Evolutionary conservation across 1,284 basidiomycete genomes (phyloP).

Genomic region (Ustilago nuda): DNA sequence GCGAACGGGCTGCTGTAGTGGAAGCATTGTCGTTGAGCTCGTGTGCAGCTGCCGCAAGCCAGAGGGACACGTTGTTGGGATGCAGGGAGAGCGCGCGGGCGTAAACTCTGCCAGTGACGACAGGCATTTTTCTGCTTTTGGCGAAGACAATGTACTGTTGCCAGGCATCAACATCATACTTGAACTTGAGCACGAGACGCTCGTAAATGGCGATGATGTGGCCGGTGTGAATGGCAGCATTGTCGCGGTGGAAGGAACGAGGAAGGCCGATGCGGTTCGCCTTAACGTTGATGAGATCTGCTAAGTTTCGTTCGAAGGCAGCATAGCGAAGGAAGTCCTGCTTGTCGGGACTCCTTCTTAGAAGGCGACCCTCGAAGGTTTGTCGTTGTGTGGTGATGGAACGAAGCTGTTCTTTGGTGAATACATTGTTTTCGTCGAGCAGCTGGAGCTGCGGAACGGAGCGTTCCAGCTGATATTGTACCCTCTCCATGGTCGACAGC

Average conservation of each 20-base stretch:
- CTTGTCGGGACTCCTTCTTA: constrained; percentile 85
- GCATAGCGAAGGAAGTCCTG: constrained; percentile 90
- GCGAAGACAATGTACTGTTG: constrained; percentile 87
- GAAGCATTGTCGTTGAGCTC: constrained; percentile 83
- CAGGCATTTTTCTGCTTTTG: constrained; percentile 81
- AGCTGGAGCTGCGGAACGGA: constrained; percentile 97
- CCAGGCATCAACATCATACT: constrained; percentile 87
- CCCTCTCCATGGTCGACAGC: constrained; percentile 82
- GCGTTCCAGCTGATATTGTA: constrained; percentile 94
- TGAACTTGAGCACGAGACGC: constrained; percentile 87
- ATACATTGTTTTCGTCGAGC: constrained; percentile 85
- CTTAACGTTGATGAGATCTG: constrained; percentile 50
- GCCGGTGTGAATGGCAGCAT: constrained; percentile 70
- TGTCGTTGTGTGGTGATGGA: constrained; percentile 88
- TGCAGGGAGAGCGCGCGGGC: constrained; percentile 85
- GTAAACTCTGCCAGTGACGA: constrained; percentile 76
- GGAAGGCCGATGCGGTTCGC: constrained; percentile 47
- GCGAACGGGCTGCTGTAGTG: constrained; percentile 79
- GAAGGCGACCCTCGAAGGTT: constrained; percentile 82
- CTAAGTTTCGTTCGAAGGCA: constrained; percentile 82
- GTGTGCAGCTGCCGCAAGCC: constrained; percentile 86
- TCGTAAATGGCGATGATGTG: constrained; percentile 90
- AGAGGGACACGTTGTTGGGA: constrained; percentile 81
- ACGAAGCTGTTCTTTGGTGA: constrained; percentile 78
- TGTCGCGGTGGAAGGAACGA: constrained; percentile 52